Evolutionary conservation across 2,329 filamentous ascomycete species (phyloP).

Genomic region (Myriosclerotinia scirpicola): DNA sequence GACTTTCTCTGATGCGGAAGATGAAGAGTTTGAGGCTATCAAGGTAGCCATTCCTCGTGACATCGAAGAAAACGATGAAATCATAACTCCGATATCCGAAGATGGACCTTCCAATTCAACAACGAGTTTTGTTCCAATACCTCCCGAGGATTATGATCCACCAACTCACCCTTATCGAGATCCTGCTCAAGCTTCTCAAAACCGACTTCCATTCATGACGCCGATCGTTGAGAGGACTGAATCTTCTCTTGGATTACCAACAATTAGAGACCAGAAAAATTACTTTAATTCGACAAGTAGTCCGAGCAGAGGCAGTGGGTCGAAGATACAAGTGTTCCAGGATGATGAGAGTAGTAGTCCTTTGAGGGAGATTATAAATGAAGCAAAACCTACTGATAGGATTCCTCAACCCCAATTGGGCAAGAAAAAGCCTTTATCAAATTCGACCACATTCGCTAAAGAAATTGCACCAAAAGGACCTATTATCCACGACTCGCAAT

Average conservation of each 20-base stretch:
- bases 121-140: conserved; percentile 73
- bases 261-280: conserved; percentile 55
- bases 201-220: conserved; percentile 95
- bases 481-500: conserved; percentile 78
- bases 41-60: conserved; percentile 41
- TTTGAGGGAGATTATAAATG: conserved; percentile 63
- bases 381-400: conserved; percentile 49
- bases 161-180: conserved; percentile 80
- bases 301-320: conserved; percentile 58
- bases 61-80: conserved; percentile 41
- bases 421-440: conserved; percentile 44
- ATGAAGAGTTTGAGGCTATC: conserved; percentile 39
- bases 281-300: conserved; percentile 67
- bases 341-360: conserved; percentile 63
- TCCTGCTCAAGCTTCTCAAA: conserved; percentile 77
- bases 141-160: conserved; percentile 82
- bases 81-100: conserved; percentile 49
- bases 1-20: conserved; percentile 43
- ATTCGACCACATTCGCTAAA: conserved; percentile 40
- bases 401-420: conserved; percentile 54
- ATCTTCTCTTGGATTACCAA: conserved; percentile 71
- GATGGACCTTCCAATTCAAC: conserved; percentile 45
- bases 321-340: conserved; percentile 27
- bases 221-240: conserved; percentile 96
- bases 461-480: conserved; percentile 59